Conservation (phyloP, 768 basidiomycete genomes). For the Rhizopogon sp. region DNA sequence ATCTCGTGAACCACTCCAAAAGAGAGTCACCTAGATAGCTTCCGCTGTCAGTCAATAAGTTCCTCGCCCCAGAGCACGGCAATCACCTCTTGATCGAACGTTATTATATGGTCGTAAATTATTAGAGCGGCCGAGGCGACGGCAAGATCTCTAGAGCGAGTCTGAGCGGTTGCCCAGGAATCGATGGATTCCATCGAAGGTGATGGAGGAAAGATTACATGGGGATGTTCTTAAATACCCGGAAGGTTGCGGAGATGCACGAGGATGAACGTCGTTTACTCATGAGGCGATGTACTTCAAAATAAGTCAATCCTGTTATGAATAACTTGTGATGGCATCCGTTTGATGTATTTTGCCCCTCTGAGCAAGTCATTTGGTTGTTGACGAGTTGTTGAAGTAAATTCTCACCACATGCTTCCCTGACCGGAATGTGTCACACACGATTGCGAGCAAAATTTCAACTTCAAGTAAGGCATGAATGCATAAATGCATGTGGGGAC, state of each 20-base stretch:
- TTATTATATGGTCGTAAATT: constrained; percentile 6
- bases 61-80: background rate
- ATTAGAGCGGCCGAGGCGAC: constrained; percentile 2
- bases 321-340: too few species aligned
- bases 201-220: background rate
- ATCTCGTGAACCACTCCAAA: constrained; percentile 4
- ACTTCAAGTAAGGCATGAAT: constrained; percentile 2
- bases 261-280: too few species aligned
- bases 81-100: constrained; percentile 7
- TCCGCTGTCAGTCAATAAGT: background rate
- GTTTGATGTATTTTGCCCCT: too few species aligned
- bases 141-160: background rate
- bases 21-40: constrained; percentile 2
- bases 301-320: too few species aligned
- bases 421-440: background rate
- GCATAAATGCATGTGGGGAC: constrained; percentile 9
- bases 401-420: too few species aligned
- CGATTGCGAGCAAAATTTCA: background rate
- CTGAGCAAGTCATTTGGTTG: too few species aligned
- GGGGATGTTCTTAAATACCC: background rate
- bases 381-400: too few species aligned
- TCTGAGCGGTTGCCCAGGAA: background rate
- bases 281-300: too few species aligned
- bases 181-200: too few species aligned
- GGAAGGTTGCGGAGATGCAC: too few species aligned